A percentile compares a stretch with the other conserved stretches of the same genome.
These are phyloP conservation scores for Gossypium mustelinum DNA, from an alignment of 345 rosid species.

Conservation along the genomic window DNA sequence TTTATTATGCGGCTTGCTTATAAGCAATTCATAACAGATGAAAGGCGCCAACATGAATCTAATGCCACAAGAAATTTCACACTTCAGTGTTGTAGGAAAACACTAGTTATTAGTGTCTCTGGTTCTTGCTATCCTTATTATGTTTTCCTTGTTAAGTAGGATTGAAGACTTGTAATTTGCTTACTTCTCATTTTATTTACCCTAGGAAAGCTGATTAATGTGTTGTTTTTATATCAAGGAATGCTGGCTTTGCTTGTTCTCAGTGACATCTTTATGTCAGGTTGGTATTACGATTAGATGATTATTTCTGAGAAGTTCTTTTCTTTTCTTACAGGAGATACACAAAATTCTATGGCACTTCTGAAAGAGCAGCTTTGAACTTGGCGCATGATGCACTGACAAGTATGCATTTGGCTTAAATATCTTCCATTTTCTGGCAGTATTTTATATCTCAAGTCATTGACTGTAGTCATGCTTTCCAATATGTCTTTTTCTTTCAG, in stretches of 20 bases:
- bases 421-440: not conserved
- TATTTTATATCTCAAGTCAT: constrained; percentile 8
- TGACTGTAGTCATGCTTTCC: not conserved
- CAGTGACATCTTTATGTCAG: not conserved
- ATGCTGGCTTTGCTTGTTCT: not conserved
- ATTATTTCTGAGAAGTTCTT: not conserved
- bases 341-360: constrained; percentile 89
- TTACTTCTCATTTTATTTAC: not conserved
- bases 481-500: not conserved
- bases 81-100: not conserved
- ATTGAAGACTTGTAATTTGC: not conserved
- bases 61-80: not conserved
- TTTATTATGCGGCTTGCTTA: not conserved
- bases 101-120: not conserved
- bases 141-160: not conserved
- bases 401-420: constrained; percentile 44
- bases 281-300: not conserved
- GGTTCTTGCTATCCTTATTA: not conserved
- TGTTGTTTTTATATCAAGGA: constrained; percentile 4
- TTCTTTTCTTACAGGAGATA: constrained; percentile 59
- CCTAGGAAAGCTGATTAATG: not conserved
- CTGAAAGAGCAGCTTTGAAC: constrained; percentile 71
- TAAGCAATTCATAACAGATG: not conserved
- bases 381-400: constrained; percentile 88
- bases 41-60: not conserved